phyloP scores from a whole-genome alignment of 768 basidiomycete genomes.

The Pleurotus platypus region DNA sequence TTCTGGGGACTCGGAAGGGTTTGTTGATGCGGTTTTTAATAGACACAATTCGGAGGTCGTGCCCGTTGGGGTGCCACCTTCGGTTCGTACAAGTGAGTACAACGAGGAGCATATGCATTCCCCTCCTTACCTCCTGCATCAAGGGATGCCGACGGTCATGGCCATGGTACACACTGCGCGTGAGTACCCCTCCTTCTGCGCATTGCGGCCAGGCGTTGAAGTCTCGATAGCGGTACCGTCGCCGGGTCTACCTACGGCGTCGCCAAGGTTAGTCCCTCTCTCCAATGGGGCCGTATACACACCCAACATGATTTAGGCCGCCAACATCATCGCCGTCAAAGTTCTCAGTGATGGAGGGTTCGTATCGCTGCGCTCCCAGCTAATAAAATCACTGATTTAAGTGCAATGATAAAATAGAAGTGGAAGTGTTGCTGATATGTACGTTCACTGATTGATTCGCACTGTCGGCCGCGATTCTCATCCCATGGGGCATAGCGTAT shows the following conservation, averaged over 20 bases:
- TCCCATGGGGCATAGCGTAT: conserved; percentile 17
- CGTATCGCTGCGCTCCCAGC: background rate
- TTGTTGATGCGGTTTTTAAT: background rate
- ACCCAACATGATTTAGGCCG: conserved; percentile 7
- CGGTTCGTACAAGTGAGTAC: conserved; percentile 17
- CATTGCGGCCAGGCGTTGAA: background rate
- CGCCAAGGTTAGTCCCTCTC: conserved; percentile 18
- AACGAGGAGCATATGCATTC: background rate
- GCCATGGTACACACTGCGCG: conserved; percentile 43
- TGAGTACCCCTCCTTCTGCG: conserved; percentile 13
- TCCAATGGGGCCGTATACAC: background rate
- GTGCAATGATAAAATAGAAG: background rate
- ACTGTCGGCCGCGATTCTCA: background rate
- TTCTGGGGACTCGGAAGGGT: too few relatives aligned
- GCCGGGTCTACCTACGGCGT: conserved; percentile 31
- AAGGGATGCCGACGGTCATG: conserved; percentile 29
- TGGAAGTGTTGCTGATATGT: conserved; percentile 22
- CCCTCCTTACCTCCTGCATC: background rate
- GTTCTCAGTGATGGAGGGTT: conserved; percentile 33
- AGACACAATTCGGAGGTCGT: conserved; percentile 38
- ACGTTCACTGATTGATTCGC: conserved; percentile 1
- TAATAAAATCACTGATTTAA: too few relatives aligned
- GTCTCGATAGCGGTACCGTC: conserved; percentile 23
- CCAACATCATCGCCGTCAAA: conserved; percentile 36
- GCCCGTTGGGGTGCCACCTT: conserved; percentile 37